These are phyloP conservation scores for Volvox africanus DNA, from an alignment of 139 green algal species.

Conservation along the genomic window DNA sequence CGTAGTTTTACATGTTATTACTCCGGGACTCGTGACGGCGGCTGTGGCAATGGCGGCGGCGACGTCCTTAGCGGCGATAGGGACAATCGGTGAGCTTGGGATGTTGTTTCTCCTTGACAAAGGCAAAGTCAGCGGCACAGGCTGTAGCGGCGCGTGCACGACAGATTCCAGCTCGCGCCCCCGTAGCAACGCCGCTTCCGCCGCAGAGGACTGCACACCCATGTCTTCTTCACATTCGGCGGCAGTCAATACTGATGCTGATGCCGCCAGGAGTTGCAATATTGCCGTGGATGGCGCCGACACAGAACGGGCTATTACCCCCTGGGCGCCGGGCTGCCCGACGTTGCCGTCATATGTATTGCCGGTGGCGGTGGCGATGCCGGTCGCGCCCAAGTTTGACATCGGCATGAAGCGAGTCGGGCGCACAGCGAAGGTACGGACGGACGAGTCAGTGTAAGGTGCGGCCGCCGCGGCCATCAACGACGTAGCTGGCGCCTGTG, in stretches of 20 bases:
- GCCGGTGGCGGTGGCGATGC: not conserved
- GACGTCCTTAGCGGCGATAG: not conserved
- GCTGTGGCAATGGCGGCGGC: not conserved
- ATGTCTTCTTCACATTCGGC: not conserved
- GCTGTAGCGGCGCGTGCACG: not conserved
- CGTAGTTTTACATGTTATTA: too few species aligned
- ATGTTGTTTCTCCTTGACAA: too few species aligned
- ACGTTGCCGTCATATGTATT: not conserved
- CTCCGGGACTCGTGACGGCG: not conserved
- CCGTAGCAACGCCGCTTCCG: not conserved
- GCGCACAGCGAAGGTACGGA: not conserved
- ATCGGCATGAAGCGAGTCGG: slow-evolving; percentile 3
- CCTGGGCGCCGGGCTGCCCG: not conserved
- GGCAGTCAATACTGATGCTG: not conserved
- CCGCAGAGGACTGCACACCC: not conserved
- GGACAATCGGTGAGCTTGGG: not conserved
- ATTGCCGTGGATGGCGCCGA: not conserved
- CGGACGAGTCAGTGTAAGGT: not conserved
- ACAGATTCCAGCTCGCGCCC: not conserved
- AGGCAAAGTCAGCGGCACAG: not conserved
- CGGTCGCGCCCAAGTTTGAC: not conserved
- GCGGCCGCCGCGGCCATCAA: not conserved
- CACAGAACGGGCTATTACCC: not conserved
- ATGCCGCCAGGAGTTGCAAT: not conserved
- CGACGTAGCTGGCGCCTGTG: not conserved